phyloP scores from a whole-genome alignment of 2,329 filamentous ascomycete genomes.

The Aspergillus sp. region DNA sequence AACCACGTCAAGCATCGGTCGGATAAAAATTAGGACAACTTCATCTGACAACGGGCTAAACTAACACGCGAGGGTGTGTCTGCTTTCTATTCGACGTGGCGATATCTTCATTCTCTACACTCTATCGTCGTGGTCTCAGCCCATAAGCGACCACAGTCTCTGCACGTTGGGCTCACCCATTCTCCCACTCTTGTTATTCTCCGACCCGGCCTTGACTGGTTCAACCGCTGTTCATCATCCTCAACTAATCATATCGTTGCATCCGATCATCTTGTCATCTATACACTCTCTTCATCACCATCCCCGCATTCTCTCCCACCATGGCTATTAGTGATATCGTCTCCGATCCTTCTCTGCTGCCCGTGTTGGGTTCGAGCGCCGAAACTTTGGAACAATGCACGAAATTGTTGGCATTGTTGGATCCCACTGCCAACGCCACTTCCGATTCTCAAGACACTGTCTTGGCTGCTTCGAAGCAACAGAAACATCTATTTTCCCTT shows the following conservation, averaged over 20 bases:
- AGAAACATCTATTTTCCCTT: constrained; percentile 74
- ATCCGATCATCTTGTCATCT: constrained; percentile 5
- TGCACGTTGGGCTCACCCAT: too few relatives aligned
- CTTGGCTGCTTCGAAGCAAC: constrained; percentile 64
- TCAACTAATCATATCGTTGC: neutral
- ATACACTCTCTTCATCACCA: constrained; percentile 6
- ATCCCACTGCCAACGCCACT: constrained; percentile 40
- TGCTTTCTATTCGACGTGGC: too few relatives aligned
- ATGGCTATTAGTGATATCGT: constrained; percentile 59
- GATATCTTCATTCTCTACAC: too few relatives aligned
- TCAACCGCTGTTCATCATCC: too few relatives aligned
- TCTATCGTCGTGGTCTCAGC: too few relatives aligned
- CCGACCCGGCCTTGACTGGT: too few relatives aligned
- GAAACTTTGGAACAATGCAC: constrained; percentile 69
- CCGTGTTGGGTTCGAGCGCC: constrained; percentile 67
- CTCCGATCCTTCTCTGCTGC: constrained; percentile 60
- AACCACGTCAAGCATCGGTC: constrained; percentile 6
- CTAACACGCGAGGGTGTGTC: too few relatives aligned
- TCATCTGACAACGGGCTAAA: too few relatives aligned
- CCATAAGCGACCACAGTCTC: too few relatives aligned
- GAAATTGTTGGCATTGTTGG: constrained; percentile 53
- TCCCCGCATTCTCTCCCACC: constrained; percentile 6
- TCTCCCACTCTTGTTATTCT: too few relatives aligned
- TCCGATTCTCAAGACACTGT: constrained; percentile 47
- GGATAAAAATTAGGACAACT: neutral